Evolutionary conservation across 1,284 basidiomycete genomes (phyloP), one percentile per base, ranked within the genome.

Genomic region (Schizophyllum amplum): DNA sequence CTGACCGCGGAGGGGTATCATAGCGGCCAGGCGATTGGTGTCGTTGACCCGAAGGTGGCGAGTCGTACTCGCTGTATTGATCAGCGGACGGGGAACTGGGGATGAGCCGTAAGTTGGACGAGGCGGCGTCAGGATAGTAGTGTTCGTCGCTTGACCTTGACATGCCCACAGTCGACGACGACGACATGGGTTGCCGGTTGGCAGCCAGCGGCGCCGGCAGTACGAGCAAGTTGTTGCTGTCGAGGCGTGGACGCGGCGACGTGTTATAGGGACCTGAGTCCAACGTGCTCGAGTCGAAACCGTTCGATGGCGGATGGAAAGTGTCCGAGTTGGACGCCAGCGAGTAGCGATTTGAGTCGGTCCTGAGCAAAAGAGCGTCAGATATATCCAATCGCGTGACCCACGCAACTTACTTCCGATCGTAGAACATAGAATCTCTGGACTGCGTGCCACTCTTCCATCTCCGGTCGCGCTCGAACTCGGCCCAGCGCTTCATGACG

Each of bases 401-500:
- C 46, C 6, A 59, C 50, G 50, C 42, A 54, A 74, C 83, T 62
- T 66, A 89, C 90, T 81, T 83, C 72, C 78, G 86, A 4, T 92
- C 87, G 66, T 83, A 83, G 62, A 75, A 79, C 1, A 76, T 77
- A 15, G 92, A 94, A 68, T 97, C 94, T 61, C 89, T 80, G 17
- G 90, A 92, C 62, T 87, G 83, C 7, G 82, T 84, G 17, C 93
- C 93, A 65, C 75, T 88, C 81, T 87, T 94, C 91, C 92, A 98
- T 61, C 95, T 80, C 62, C 96, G 78, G 66, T 98, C 97, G 55
- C 96, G 81, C 76, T 99, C 97, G 71, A 97, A 99, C 74, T 99
- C 97, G 53, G 87, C 92, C 96, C 96, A 99, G 53, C 94, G 84
- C 79, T 98, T 99, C 97, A 98, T 98, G 47, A 96, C 89, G 67